phyloP scores from a whole-genome alignment of 106 monocot genomes.

The Dioscorea dumetorum region DNA sequence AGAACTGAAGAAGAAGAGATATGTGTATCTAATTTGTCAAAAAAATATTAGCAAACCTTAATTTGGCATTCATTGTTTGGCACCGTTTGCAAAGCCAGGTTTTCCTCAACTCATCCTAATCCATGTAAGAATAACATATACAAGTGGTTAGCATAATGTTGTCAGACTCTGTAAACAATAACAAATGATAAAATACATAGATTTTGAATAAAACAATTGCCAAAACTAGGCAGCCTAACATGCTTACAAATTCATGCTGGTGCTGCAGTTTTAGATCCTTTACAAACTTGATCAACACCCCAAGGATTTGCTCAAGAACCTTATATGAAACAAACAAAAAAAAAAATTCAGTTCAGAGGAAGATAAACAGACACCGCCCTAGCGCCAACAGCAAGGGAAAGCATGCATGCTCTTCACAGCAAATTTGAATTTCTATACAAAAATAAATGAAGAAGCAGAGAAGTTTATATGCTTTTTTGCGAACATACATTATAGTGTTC shows the following conservation, averaged over 20 bases:
- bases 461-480: background rate
- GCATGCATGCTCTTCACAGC: no score
- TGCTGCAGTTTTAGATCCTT: constrained; percentile 95
- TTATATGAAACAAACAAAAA: constrained; percentile 9
- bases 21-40: background rate
- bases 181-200: no score
- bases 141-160: no score
- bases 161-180: no score
- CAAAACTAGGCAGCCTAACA: constrained; percentile 12
- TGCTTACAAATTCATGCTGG: constrained; percentile 89
- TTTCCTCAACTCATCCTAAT: constrained; percentile 90
- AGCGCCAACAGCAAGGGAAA: background rate
- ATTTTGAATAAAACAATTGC: background rate
- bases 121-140: background rate
- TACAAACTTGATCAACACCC: constrained; percentile 82
- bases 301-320: constrained; percentile 95
- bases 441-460: background rate
- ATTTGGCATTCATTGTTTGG: constrained; percentile 96
- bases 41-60: constrained; percentile 48
- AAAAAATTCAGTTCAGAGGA: constrained; percentile 2
- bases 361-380: background rate
- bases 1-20: background rate
- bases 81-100: constrained; percentile 95
- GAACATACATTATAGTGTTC: constrained; percentile 90
- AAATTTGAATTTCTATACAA: no score